A percentile compares a stretch with the other conserved stretches of the same genome.
These are phyloP conservation scores for Polytrichum commune DNA, from an alignment of 225 moss, liverwort and hornwort species.

Conservation along the genomic window DNA sequence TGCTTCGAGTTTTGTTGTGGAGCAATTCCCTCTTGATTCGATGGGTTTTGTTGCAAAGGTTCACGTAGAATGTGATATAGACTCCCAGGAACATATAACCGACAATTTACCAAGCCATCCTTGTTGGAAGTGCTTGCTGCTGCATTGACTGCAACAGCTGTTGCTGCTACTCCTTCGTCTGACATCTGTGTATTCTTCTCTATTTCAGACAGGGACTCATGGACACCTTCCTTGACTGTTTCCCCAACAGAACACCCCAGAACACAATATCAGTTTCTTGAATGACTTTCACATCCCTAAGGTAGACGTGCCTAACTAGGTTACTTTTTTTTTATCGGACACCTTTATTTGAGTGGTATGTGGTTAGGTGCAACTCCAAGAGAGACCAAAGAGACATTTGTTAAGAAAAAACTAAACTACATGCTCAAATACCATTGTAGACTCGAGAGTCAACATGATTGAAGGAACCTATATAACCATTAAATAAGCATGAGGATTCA, in stretches of 20 bases:
- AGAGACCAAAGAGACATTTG: no score
- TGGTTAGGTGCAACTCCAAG: no score
- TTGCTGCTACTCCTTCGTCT: conserved; percentile 60
- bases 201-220: conserved; percentile 43
- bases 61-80: conserved; percentile 70
- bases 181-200: conserved; percentile 44
- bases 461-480: no score
- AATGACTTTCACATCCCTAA: not conserved
- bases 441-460: no score
- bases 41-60: conserved; percentile 25
- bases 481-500: no score
- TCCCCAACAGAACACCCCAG: conserved; percentile 2
- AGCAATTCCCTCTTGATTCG: not conserved
- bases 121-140: conserved; percentile 37
- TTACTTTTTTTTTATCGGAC: no score
- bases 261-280: conserved; percentile 10
- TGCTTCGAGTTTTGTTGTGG: no score
- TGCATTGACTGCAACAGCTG: conserved; percentile 58
- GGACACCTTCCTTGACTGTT: conserved; percentile 45
- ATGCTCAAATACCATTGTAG: no score
- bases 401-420: no score
- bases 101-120: conserved; percentile 38
- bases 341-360: no score
- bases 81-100: conserved; percentile 69
- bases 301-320: no score